These are phyloP conservation scores for Pseudogymnoascus sp. DNA, from an alignment of 2,329 filamentous ascomycete genomes.

Conservation along the genomic window DNA sequence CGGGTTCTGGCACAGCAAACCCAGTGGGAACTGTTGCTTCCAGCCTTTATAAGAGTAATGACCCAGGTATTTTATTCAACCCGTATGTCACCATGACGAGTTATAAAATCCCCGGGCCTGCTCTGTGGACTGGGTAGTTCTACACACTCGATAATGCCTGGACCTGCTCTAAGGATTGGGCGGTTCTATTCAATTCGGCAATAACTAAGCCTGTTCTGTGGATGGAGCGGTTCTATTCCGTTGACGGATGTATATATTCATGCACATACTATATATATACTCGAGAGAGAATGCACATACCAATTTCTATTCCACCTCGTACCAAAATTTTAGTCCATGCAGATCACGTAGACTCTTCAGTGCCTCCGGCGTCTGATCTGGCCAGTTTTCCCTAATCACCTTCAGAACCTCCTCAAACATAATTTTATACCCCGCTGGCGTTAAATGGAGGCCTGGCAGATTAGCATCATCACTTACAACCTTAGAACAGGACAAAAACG, in stretches of 20 bases:
- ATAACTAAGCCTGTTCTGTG: background rate
- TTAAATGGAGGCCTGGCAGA: conserved; percentile 26
- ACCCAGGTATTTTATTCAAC: conserved; percentile 30
- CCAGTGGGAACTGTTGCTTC: conserved; percentile 23
- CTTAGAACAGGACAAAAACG: background rate
- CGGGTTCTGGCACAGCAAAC: conserved; percentile 28
- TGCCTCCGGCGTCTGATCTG: conserved; percentile 14
- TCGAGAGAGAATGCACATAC: background rate
- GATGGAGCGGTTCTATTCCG: background rate
- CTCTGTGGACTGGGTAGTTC: conserved; percentile 18
- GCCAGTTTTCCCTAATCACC: conserved; percentile 22
- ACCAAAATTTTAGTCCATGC: background rate
- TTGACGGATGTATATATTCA: background rate
- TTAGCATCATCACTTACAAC: background rate
- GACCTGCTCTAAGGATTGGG: conserved; percentile 20
- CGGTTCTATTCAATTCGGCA: background rate
- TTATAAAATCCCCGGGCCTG: conserved; percentile 21
- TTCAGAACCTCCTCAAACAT: conserved; percentile 22
- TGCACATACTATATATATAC: background rate
- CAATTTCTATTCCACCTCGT: background rate
- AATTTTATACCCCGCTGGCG: conserved; percentile 25
- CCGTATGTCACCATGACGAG: conserved; percentile 19
- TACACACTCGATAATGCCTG: conserved; percentile 15
- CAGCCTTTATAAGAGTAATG: conserved; percentile 19
- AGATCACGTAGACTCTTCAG: conserved; percentile 3